Conservation (phyloP, 73 alveolate species). For the Durusdinium trenchii region DNA sequence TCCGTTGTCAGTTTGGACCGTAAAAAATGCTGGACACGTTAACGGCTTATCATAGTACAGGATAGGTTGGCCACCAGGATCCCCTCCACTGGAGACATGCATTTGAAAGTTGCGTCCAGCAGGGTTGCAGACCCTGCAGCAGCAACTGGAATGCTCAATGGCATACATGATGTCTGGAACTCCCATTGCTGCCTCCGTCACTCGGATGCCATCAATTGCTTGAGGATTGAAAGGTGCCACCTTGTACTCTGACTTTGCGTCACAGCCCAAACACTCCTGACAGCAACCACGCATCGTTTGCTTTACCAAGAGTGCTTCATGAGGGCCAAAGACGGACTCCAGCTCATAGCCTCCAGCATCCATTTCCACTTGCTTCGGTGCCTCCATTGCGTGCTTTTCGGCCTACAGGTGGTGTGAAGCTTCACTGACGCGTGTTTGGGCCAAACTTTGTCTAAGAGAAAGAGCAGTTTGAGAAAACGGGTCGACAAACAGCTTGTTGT, state of each 20-base stretch:
- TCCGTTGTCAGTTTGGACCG: constrained; percentile 5
- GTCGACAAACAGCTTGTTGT: not conserved
- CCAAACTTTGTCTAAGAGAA: too few relatives aligned
- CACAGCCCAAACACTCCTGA: constrained; percentile 70
- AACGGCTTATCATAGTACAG: constrained; percentile 58
- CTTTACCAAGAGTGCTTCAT: constrained; percentile 55
- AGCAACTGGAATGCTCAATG: constrained; percentile 69
- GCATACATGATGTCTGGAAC: constrained; percentile 21
- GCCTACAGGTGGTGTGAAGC: too few relatives aligned
- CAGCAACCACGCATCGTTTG: constrained; percentile 79
- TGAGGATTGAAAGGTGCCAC: constrained; percentile 17
- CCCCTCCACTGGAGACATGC: constrained; percentile 48
- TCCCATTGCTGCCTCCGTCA: not conserved
- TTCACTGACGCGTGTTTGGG: too few relatives aligned
- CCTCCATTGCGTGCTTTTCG: constrained; percentile 49
- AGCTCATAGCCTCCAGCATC: not conserved
- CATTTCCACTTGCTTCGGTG: constrained; percentile 19
- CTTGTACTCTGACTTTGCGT: constrained; percentile 57
- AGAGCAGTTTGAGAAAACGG: not conserved
- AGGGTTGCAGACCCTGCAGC: constrained; percentile 70
- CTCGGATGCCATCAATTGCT: not conserved
- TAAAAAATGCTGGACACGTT: constrained; percentile 52
- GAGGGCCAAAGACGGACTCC: not conserved
- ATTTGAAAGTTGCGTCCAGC: constrained; percentile 57
- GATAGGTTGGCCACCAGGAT: not conserved